Base-by-base conservation (phyloP, 257 asterid species). In the Striga asiatica region DNA sequence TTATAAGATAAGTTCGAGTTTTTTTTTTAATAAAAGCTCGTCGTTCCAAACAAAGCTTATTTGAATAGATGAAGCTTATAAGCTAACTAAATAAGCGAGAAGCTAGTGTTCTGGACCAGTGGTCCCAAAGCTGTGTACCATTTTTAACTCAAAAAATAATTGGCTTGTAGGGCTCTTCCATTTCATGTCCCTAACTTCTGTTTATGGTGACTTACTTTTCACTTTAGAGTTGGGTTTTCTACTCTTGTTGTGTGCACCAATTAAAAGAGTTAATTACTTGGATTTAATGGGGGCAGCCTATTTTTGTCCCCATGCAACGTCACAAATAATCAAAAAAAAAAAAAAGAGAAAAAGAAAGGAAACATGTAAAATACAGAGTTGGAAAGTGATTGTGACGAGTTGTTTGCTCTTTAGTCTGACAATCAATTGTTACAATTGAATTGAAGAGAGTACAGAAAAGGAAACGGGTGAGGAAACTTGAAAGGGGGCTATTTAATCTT, bases 111-210 rank as follows among this genome's bases (percentile, higher is more conserved):
- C 2, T 16, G 49, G 49, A 14, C 24, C 49, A 16, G 16, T 42
- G n/a, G 49, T 42, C 49, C 49, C 49, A 42, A 42, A 6, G 10
- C 4, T 6, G 11, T 7, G 8, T 14, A 42, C 3, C 49, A 42
- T 42, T 42, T n/a, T 16, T 3, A 42, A 42, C n/a, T 42, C 49
- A 18, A 6, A 1, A n/a, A 49, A 45, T 38, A 64, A 52, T 64
- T 43, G 37, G 64, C 58, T 69, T 50, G 28, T 24, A 49, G 23
- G 50, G 38, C 45, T 28, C 54, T 62, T 43, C 56, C 61, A 29
- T 43, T 41, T 14, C 20, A 13, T 32, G 28, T 28, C 35, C 43
- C 25, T 24, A 62, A 1, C 45, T 64, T 50, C 58, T 16, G 20
- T 25, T 42, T 51, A 2, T 52, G 32, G 48, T 54, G 45, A 34